Conservation (phyloP, 2,329 filamentous ascomycete species). For the Scleromitrula shiraiana region DNA sequence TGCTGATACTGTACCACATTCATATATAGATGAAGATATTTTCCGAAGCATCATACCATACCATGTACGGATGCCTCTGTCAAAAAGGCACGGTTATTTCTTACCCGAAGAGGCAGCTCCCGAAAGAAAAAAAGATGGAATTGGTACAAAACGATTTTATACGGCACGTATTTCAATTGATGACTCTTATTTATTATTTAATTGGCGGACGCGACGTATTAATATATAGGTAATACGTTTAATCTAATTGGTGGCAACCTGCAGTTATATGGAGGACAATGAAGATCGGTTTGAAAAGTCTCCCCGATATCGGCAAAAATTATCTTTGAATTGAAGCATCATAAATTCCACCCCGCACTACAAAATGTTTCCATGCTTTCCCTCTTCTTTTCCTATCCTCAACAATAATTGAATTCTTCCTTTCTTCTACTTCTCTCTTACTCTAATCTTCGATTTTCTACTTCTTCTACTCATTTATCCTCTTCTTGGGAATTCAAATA, state of each 20-base stretch:
- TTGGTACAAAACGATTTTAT: no score
- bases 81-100: no score
- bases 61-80: no score
- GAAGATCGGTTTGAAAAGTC: neutral
- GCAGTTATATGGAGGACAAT: no score
- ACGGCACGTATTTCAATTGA: no score
- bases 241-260: neutral
- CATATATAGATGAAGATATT: no score
- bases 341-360: slow-evolving; percentile 8
- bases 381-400: neutral
- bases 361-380: neutral
- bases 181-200: no score
- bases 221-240: neutral
- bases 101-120: no score
- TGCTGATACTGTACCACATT: no score
- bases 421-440: neutral
- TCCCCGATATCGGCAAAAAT: slow-evolving; percentile 8
- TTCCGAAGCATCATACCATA: no score
- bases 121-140: no score
- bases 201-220: no score
- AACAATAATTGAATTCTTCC: neutral
- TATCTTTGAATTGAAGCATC: slow-evolving; percentile 9
- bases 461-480: neutral
- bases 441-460: neutral
- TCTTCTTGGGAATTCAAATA: neutral